A percentile compares a stretch with the other conserved stretches of the same genome.
Conservation (phyloP, 2,329 filamentous ascomycete genomes). For the Gremmenia infestans region DNA sequence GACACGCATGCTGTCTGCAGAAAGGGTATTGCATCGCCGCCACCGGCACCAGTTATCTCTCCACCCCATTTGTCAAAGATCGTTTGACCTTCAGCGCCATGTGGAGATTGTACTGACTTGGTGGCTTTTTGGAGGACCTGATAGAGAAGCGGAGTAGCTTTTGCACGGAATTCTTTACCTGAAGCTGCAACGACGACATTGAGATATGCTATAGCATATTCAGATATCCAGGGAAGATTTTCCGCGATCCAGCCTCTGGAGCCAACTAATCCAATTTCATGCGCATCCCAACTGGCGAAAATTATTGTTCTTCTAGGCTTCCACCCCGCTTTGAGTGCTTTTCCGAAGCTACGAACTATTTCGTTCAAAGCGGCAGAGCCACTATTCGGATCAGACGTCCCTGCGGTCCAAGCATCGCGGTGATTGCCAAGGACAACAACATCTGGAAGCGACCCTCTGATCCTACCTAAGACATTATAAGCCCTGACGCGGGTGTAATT, state of each 20-base stretch:
- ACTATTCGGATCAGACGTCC: constrained; percentile 73
- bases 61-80: constrained; percentile 47
- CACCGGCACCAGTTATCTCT: constrained; percentile 21
- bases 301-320: constrained; percentile 78
- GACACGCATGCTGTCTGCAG: constrained; percentile 38
- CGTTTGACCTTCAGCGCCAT: constrained; percentile 24
- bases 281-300: constrained; percentile 66
- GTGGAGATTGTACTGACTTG: not conserved
- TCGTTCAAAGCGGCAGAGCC: constrained; percentile 73
- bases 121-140: not conserved
- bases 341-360: constrained; percentile 64
- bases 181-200: constrained; percentile 11
- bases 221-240: constrained; percentile 65
- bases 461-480: constrained; percentile 84
- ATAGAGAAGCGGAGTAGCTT: not conserved
- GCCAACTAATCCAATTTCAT: constrained; percentile 72
- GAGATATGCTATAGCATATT: constrained; percentile 30
- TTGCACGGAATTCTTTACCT: not conserved
- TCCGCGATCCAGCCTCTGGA: constrained; percentile 82
- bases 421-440: constrained; percentile 84
- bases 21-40: constrained; percentile 60
- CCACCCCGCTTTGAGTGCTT: constrained; percentile 66
- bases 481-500: constrained; percentile 56
- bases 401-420: constrained; percentile 78
- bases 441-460: constrained; percentile 77